Conservation (phyloP, 2,329 filamentous ascomycete species). For the Phialemoniopsis sp. region DNA sequence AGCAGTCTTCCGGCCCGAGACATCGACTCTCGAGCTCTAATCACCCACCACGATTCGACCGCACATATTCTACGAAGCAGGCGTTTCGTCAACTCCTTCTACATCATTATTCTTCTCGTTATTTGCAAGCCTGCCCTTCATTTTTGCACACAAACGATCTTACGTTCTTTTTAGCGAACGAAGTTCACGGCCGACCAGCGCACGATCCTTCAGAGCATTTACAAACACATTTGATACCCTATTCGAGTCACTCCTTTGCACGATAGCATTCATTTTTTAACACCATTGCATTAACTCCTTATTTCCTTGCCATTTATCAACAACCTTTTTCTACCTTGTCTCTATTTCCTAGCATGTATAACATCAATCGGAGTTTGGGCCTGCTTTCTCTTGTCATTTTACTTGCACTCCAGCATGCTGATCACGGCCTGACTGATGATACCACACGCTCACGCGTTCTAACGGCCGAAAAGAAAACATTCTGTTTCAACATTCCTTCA, state of each 20-base stretch:
- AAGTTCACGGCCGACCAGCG: slow-evolving; percentile 8
- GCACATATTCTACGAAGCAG: not conserved
- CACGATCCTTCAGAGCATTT: slow-evolving; percentile 2
- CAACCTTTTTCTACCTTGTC: too few relatives aligned
- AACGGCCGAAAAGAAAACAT: too few relatives aligned
- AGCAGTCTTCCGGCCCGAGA: slow-evolving; percentile 42
- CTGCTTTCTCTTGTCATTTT: too few relatives aligned
- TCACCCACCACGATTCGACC: not conserved
- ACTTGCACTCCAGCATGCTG: too few relatives aligned
- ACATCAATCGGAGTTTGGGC: too few relatives aligned
- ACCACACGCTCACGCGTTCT: too few relatives aligned
- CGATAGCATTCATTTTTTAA: too few relatives aligned
- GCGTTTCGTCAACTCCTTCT: not conserved
- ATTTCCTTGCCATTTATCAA: too few relatives aligned
- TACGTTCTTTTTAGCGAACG: slow-evolving; percentile 2
- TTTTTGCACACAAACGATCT: slow-evolving; percentile 1
- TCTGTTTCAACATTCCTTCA: too few relatives aligned
- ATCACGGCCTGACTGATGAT: too few relatives aligned
- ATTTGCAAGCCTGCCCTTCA: slow-evolving; percentile 6
- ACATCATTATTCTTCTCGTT: not conserved
- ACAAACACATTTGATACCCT: not conserved
- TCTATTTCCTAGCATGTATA: too few relatives aligned
- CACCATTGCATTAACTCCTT: too few relatives aligned
- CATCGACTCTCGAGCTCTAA: not conserved
- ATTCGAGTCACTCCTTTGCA: not conserved